Evolutionary conservation across 345 rosid species (phyloP).

Genomic region (Moringa oleifera): DNA sequence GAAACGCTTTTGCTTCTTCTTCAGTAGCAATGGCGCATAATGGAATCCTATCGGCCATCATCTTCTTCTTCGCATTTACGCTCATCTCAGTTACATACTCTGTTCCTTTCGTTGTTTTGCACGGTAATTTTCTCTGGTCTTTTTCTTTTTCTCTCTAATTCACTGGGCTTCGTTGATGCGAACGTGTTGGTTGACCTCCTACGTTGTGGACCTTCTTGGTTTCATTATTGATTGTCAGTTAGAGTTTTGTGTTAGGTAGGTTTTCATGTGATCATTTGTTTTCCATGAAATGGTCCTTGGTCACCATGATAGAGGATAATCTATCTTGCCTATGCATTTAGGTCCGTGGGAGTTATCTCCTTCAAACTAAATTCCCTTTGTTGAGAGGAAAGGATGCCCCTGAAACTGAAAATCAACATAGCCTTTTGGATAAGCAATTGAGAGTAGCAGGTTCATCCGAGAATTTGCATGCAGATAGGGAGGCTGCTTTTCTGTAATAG

Average conservation of each 20-base stretch:
- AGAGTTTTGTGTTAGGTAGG: too few species aligned
- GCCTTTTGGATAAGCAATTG: background rate
- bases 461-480: background rate
- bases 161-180: background rate
- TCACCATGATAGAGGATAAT: too few species aligned
- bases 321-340: too few species aligned
- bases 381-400: too few species aligned
- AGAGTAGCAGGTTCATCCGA: background rate
- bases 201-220: too few species aligned
- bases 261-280: too few species aligned
- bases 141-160: background rate
- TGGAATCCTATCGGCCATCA: too few species aligned
- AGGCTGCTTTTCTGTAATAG: background rate
- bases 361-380: background rate
- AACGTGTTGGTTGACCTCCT: too few species aligned
- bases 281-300: too few species aligned
- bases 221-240: too few species aligned
- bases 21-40: too few species aligned
- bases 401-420: background rate
- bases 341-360: too few species aligned
- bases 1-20: background rate
- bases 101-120: slow-evolving; percentile 70
- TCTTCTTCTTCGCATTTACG: background rate
- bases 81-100: slow-evolving; percentile 33
- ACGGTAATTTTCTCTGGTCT: slow-evolving; percentile 36